Percentiles rank a stretch among this genome's conserved stretches.
phyloP scores from a whole-genome alignment of 169 alveolate genomes.

The Eimeria brunetti region DNA sequence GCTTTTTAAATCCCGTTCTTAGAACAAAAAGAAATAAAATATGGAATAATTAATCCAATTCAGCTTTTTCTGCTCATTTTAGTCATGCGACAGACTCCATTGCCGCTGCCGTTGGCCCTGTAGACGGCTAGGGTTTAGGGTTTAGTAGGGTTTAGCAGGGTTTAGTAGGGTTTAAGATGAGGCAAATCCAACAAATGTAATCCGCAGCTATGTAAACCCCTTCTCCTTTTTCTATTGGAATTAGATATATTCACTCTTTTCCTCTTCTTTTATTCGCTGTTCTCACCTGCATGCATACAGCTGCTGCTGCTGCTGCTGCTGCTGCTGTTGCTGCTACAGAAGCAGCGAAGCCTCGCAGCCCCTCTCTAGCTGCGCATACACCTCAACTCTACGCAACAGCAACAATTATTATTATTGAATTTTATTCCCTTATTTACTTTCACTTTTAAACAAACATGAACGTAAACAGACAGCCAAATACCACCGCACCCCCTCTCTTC shows the following conservation, averaged over 20 bases:
- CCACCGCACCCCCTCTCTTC: no score
- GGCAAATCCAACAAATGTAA: neutral
- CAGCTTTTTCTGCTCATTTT: neutral
- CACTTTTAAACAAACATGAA: neutral
- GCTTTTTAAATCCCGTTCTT: neutral
- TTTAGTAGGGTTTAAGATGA: neutral
- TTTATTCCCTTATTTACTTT: neutral
- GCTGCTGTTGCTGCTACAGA: no score
- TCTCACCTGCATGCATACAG: neutral
- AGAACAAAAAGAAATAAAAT: neutral
- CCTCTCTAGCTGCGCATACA: neutral
- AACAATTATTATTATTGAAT: neutral
- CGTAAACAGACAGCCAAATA: no score
- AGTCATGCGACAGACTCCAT: neutral
- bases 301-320: no score
- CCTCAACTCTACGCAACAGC: neutral
- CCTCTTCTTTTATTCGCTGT: neutral
- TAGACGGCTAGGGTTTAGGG: neutral
- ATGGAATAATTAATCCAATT: neutral
- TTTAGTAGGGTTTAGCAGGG: neutral
- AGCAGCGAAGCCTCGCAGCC: conserved; percentile 26
- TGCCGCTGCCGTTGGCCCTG: neutral
- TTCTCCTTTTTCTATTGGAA: neutral
- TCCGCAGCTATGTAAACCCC: neutral
- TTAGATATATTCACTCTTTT: neutral